Evolutionary conservation across 768 basidiomycete species (phyloP), one percentile per base, ranked within the genome.

Genomic region (Rossbeevera mucosa): DNA sequence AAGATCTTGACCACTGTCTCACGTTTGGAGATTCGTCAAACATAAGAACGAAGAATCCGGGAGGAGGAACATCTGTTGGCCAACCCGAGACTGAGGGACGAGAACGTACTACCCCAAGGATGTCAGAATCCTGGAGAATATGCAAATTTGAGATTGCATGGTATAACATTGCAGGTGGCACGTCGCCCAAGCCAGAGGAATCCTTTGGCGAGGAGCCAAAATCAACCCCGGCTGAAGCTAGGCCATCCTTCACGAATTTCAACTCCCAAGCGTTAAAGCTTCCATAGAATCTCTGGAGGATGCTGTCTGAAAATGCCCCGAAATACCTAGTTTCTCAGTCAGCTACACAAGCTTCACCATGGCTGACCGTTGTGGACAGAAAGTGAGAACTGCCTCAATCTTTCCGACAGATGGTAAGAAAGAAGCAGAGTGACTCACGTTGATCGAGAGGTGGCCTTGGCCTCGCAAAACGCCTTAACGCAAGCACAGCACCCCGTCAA

Each of bases 211-310:
- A 1, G n/a, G 22, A 8, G 7, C 50, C 38, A 11, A 11, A 38
- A 25, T 25, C 42, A 43, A 68, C 53, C 18, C 71, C 65, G 40
- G 69, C 61, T 25, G 64, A 58, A 22, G 72, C 56, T 38, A 88
- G 62, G 38, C 76, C 73, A n/a, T 74, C 68, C 9, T 84, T 62
- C 5, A 87, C 76, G 22, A 77, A 62, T 9, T 66, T 55, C 3
- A 80, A 67, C 60, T 92, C 86, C 83, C 88, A 93, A 29, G 71
- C 66, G 50, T 86, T 81, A 43, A 91, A 82, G 21, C 67, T 77
- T 16, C 58, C 56, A 62, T 83, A 87, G 66, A 94, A 94, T 30
- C 66, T 68, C 18, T 70, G 65, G 47, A 87, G 63, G 31, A 79
- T 68, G 18, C 73, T 64, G 1, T 74, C 72, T 1, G 73, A 60